A percentile compares a stretch with the other conserved stretches of the same genome.
phyloP scores from a whole-genome alignment of 2,329 filamentous ascomycete genomes.

The Cladorrhinum sp. region DNA sequence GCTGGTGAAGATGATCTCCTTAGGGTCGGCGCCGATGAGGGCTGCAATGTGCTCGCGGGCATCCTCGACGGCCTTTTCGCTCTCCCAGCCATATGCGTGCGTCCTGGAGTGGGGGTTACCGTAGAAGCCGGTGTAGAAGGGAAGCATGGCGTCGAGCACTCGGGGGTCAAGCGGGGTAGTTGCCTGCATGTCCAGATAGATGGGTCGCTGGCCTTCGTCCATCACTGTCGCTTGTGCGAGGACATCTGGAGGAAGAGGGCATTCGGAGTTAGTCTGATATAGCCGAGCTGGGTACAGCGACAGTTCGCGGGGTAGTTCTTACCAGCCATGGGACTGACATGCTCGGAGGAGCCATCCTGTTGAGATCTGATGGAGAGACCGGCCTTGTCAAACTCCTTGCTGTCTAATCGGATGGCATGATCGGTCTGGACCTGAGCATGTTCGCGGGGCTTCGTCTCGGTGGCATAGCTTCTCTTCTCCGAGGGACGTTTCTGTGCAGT shows the following conservation, averaged over 20 bases:
- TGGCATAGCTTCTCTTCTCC: slow-evolving; percentile 65
- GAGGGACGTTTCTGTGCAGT: slow-evolving; percentile 28
- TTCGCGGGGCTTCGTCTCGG: slow-evolving; percentile 69
- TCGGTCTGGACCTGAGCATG: slow-evolving; percentile 80
- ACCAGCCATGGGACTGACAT: slow-evolving; percentile 78
- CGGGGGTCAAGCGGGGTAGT: slow-evolving; percentile 93
- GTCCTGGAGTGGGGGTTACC: slow-evolving; percentile 97
- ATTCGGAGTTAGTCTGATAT: slow-evolving; percentile 9
- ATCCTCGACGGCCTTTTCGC: slow-evolving; percentile 86
- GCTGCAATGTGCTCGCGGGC: slow-evolving; percentile 79
- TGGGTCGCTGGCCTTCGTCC: slow-evolving; percentile 88
- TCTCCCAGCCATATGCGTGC: slow-evolving; percentile 98
- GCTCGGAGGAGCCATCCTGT: slow-evolving; percentile 56
- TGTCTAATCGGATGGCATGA: slow-evolving; percentile 80
- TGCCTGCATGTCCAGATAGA: slow-evolving; percentile 98
- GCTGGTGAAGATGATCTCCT: slow-evolving; percentile 98
- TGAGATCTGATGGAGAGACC: slow-evolving; percentile 51
- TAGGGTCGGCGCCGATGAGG: slow-evolving; percentile 89
- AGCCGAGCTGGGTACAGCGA: slow-evolving; percentile 9
- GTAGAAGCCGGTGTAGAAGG: slow-evolving; percentile 88
- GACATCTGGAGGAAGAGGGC: slow-evolving; percentile 51
- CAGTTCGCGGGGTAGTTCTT: slow-evolving; percentile 14
- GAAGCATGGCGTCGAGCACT: slow-evolving; percentile 94
- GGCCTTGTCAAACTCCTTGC: slow-evolving; percentile 71
- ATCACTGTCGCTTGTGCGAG: slow-evolving; percentile 89